phyloP scores from a whole-genome alignment of 2,329 filamentous ascomycete species.

The Xylaria sp. region DNA sequence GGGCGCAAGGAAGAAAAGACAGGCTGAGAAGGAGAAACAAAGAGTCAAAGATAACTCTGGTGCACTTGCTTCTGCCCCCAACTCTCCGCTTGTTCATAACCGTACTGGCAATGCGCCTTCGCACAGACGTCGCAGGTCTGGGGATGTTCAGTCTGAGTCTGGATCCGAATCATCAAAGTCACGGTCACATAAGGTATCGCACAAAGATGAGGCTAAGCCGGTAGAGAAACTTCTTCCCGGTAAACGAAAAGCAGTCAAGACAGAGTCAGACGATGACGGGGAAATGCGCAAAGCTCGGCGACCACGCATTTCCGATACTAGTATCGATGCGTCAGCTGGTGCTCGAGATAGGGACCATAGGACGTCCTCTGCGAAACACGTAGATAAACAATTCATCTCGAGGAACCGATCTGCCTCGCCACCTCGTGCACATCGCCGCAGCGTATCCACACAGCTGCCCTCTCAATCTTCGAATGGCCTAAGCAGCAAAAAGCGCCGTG shows the following conservation, averaged over 20 bases:
- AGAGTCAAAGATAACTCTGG: constrained; percentile 65
- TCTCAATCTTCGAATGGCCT: constrained; percentile 66
- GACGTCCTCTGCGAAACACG: constrained; percentile 48
- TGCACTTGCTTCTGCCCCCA: constrained; percentile 68
- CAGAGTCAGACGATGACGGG: constrained; percentile 68
- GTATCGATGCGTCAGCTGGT: constrained; percentile 51
- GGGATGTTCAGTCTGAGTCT: constrained; percentile 60
- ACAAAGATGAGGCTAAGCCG: constrained; percentile 61
- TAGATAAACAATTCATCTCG: constrained; percentile 46
- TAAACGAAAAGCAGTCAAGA: constrained; percentile 65
- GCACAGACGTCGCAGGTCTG: constrained; percentile 55
- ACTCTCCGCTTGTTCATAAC: constrained; percentile 62
- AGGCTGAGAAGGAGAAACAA: constrained; percentile 56
- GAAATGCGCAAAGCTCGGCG: constrained; percentile 66
- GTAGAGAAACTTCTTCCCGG: constrained; percentile 60
- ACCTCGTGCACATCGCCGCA: constrained; percentile 69
- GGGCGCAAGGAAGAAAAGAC: constrained; percentile 64
- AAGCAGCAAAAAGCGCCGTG: constrained; percentile 69
- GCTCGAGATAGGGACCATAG: constrained; percentile 51
- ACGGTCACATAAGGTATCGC: constrained; percentile 57
- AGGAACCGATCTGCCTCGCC: constrained; percentile 69
- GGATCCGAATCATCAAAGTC: constrained; percentile 65
- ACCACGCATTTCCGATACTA: constrained; percentile 61
- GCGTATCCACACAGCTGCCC: constrained; percentile 71
- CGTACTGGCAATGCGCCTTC: constrained; percentile 44